Evolutionary conservation across 2,329 filamentous ascomycete species (phyloP).

Genomic region (Rutstroemia sp.): DNA sequence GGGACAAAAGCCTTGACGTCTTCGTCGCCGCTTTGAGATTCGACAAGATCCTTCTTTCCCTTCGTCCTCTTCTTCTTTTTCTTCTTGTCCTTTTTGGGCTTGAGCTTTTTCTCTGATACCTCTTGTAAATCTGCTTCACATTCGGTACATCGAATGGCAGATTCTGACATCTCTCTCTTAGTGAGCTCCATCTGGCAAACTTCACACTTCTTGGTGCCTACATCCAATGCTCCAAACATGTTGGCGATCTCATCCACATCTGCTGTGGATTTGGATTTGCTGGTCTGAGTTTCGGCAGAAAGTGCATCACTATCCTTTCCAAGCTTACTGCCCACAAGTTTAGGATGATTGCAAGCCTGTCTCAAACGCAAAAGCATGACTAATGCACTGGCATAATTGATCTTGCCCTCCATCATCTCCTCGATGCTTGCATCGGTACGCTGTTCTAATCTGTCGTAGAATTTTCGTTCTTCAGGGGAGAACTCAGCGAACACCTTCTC

Average conservation of each 20-base stretch:
- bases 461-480: constrained; percentile 69
- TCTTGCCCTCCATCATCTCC: constrained; percentile 75
- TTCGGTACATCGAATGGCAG: constrained; percentile 57
- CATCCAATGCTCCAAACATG: constrained; percentile 73
- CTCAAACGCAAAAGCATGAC: constrained; percentile 84
- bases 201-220: constrained; percentile 30
- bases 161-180: constrained; percentile 29
- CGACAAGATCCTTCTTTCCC: constrained; percentile 23
- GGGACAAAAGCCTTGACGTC: constrained; percentile 9
- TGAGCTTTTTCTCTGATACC: constrained; percentile 39
- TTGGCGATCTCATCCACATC: constrained; percentile 76
- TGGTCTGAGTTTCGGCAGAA: constrained; percentile 48
- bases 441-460: constrained; percentile 77
- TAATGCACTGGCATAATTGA: constrained; percentile 90
- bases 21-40: constrained; percentile 8
- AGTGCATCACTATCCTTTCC: constrained; percentile 83
- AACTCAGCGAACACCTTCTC: constrained; percentile 74
- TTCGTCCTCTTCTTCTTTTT: constrained; percentile 32
- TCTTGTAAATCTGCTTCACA: constrained; percentile 70
- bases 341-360: constrained; percentile 92
- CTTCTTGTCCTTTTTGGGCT: constrained; percentile 34
- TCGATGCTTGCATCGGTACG: constrained; percentile 82
- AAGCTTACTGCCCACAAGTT: constrained; percentile 77
- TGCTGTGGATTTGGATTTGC: constrained; percentile 37
- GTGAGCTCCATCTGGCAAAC: constrained; percentile 28